Conservation (phyloP, 2,329 filamentous ascomycete genomes). For the Cercospora citrullina region DNA sequence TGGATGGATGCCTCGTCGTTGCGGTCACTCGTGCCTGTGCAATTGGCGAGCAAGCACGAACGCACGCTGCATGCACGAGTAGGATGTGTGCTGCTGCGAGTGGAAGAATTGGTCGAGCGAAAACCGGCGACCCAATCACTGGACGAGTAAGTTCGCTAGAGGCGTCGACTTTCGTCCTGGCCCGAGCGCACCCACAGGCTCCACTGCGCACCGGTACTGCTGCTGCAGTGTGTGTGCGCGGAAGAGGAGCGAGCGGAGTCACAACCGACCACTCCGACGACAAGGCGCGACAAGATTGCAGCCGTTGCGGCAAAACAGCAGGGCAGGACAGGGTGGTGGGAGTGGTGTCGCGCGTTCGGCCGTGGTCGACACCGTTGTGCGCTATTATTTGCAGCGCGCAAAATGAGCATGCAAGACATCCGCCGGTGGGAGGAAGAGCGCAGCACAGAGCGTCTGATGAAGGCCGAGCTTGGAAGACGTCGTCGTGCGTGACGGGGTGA, state of each 20-base stretch:
- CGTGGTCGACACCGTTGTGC: background rate
- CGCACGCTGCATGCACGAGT: background rate
- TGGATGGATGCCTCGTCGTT: background rate
- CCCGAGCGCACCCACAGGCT: background rate
- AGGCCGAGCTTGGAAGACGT: background rate
- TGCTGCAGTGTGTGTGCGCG: background rate
- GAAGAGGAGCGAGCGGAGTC: constrained; percentile 10
- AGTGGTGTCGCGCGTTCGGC: background rate
- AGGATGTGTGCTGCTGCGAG: background rate
- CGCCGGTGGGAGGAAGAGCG: background rate
- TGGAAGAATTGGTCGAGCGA: background rate
- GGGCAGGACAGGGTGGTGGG: background rate
- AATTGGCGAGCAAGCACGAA: background rate
- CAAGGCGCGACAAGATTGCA: constrained; percentile 15
- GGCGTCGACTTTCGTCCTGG: background rate
- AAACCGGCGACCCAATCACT: background rate
- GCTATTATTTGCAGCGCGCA: constrained; percentile 8
- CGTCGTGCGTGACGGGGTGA: background rate
- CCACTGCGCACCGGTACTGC: background rate
- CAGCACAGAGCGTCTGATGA: background rate
- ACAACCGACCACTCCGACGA: constrained; percentile 7
- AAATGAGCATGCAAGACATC: constrained; percentile 15
- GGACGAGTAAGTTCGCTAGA: background rate
- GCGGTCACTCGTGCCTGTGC: background rate
- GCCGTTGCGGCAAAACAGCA: constrained; percentile 2